Evolutionary conservation across 371 early-diverging fungal genomes (phyloP).

Genomic region (Mucor circinelloides): DNA sequence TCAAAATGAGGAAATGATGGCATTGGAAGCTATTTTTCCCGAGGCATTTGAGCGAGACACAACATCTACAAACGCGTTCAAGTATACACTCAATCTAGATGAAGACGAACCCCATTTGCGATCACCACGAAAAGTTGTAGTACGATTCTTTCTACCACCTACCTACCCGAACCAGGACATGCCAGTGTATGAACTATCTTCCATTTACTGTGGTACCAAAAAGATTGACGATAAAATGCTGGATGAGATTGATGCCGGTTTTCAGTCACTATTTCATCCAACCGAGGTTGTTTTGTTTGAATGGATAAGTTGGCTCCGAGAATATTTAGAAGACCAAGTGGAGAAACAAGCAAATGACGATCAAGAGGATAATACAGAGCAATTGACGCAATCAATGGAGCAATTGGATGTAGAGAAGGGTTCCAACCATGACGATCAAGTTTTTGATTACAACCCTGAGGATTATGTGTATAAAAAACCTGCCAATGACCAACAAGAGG

Average conservation of each 20-base stretch:
- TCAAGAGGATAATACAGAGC: background rate
- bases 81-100: constrained; percentile 41
- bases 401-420: background rate
- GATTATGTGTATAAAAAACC: constrained; percentile 9
- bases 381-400: background rate
- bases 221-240: constrained; percentile 44
- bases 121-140: constrained; percentile 39
- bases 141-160: constrained; percentile 65
- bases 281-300: constrained; percentile 75
- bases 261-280: constrained; percentile 61
- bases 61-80: constrained; percentile 19
- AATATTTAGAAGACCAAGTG: constrained; percentile 51
- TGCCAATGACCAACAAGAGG: background rate
- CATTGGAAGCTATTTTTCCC: constrained; percentile 45
- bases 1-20: constrained; percentile 46
- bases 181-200: constrained; percentile 72
- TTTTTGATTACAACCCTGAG: constrained; percentile 15
- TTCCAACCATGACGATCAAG: constrained; percentile 4
- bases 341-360: constrained; percentile 10
- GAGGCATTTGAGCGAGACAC: constrained; percentile 30
- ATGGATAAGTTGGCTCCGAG: constrained; percentile 75
- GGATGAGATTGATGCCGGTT: constrained; percentile 55
- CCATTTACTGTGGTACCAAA: constrained; percentile 65
- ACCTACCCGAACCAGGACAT: constrained; percentile 69
- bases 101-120: constrained; percentile 21